Evolutionary conservation across 768 basidiomycete species (phyloP).

Genomic region (Arthromyces matolae): DNA sequence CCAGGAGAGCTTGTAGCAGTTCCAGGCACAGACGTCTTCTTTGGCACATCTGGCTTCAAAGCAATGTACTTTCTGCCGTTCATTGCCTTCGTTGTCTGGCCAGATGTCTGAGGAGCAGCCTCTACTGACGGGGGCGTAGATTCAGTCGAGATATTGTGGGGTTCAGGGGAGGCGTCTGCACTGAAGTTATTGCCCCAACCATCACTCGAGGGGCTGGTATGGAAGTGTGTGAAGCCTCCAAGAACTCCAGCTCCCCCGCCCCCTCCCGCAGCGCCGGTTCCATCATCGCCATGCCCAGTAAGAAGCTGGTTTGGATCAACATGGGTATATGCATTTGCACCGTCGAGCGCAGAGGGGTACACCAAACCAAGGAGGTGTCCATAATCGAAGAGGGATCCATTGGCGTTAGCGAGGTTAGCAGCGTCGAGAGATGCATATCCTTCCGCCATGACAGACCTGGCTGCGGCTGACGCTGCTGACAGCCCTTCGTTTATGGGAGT

Average conservation of each 20-base stretch:
- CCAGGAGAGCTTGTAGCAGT: constrained; percentile 24
- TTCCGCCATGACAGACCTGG: constrained; percentile 69
- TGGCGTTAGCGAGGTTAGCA: constrained; percentile 47
- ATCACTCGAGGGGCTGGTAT: constrained; percentile 79
- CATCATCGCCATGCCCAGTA: constrained; percentile 24
- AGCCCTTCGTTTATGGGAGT: constrained; percentile 42
- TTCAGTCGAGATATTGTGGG: constrained; percentile 63
- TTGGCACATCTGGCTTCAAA: constrained; percentile 55
- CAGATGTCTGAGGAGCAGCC: constrained; percentile 29
- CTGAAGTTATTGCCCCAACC: constrained; percentile 77
- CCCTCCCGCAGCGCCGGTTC: constrained; percentile 17
- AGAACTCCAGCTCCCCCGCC: constrained; percentile 32
- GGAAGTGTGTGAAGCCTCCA: constrained; percentile 49
- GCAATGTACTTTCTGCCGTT: constrained; percentile 60
- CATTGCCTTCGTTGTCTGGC: constrained; percentile 22
- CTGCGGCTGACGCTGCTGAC: constrained; percentile 61
- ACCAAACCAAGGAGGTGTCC: constrained; percentile 64
- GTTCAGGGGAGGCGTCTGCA: constrained; percentile 71
- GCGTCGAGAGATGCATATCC: constrained; percentile 65
- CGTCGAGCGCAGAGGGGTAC: constrained; percentile 54
- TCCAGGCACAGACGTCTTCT: constrained; percentile 44
- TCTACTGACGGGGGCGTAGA: constrained; percentile 73
- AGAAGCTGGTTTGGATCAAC: constrained; percentile 93
- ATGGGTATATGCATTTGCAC: constrained; percentile 59
- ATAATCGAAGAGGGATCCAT: constrained; percentile 58